phyloP scores from a whole-genome alignment of 495 filamentous ascomycete species.

The Podospora tetraspora region DNA sequence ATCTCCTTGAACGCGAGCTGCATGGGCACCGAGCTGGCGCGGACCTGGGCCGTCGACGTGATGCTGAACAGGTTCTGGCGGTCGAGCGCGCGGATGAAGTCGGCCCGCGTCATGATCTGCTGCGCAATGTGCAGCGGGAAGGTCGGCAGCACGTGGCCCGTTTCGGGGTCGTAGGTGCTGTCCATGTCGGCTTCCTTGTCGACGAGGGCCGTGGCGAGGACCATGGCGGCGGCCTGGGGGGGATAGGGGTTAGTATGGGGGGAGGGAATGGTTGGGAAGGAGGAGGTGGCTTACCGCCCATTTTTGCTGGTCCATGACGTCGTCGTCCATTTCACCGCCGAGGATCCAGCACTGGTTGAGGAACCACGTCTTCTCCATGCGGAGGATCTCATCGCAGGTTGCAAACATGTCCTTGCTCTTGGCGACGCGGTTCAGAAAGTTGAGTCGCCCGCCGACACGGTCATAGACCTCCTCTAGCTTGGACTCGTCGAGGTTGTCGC shows the following conservation, averaged over 20 bases:
- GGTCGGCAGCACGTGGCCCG: constrained; percentile 73
- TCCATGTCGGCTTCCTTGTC: constrained; percentile 68
- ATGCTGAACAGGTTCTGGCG: constrained; percentile 95
- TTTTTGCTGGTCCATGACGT: constrained; percentile 99
- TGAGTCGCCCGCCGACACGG: constrained; percentile 77
- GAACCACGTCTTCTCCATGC: constrained; percentile 87
- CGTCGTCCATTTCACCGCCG: constrained; percentile 90
- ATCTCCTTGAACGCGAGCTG: constrained; percentile 84
- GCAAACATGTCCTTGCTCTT: constrained; percentile 69
- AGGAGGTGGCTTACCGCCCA: constrained; percentile 60
- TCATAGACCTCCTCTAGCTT: constrained; percentile 74
- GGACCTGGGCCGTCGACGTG: constrained; percentile 77
- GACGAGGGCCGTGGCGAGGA: constrained; percentile 84
- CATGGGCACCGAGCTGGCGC: constrained; percentile 95
- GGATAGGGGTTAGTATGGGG: constrained; percentile 1
- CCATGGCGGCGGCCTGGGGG: constrained; percentile 79
- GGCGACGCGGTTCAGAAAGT: constrained; percentile 80
- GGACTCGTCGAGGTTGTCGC: constrained; percentile 49
- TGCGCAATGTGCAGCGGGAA: constrained; percentile 80
- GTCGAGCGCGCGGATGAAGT: constrained; percentile 91
- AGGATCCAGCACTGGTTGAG: constrained; percentile 93
- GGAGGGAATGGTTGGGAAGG: neutral
- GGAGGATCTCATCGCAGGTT: constrained; percentile 73
- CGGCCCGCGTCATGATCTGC: constrained; percentile 86
- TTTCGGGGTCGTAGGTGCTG: constrained; percentile 53